Evolutionary conservation across 331 rosid species (phyloP).

Genomic region (Prunus yedoensis): DNA sequence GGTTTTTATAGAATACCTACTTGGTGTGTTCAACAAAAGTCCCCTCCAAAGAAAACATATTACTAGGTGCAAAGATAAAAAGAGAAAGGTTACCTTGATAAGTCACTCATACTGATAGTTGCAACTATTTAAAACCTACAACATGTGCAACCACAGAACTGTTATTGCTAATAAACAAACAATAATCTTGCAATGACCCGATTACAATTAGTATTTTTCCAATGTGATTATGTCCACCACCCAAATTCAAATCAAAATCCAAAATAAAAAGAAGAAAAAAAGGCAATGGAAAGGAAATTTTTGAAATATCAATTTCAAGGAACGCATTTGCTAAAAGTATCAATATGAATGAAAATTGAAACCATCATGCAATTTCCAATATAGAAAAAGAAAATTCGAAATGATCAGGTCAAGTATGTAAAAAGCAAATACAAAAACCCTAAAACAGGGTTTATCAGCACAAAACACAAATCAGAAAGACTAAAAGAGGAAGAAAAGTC

Average conservation of each 20-base stretch:
- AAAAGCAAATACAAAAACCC: not conserved
- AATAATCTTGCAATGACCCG: not conserved
- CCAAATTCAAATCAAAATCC: not conserved
- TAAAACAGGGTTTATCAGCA: constrained; percentile 13
- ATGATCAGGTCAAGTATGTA: not conserved
- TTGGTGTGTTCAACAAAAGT: not conserved
- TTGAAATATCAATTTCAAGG: no score
- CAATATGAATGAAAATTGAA: not conserved
- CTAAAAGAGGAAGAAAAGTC: not conserved
- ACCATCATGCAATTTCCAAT: not conserved
- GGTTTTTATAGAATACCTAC: not conserved
- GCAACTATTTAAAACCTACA: constrained; percentile 24
- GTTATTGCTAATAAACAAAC: not conserved
- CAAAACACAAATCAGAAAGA: not conserved
- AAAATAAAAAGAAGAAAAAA: not conserved
- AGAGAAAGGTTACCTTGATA: constrained; percentile 34
- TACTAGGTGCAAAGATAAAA: not conserved
- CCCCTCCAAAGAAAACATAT: not conserved
- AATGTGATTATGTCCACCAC: not conserved
- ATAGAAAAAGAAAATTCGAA: not conserved
- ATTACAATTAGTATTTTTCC: not conserved
- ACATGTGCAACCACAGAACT: not conserved
- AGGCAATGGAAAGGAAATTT: not conserved
- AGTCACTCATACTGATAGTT: constrained; percentile 36
- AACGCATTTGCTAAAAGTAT: not conserved